Evolutionary conservation across 441 rosid species (phyloP).

Genomic region (Aleurites moluccanus): DNA sequence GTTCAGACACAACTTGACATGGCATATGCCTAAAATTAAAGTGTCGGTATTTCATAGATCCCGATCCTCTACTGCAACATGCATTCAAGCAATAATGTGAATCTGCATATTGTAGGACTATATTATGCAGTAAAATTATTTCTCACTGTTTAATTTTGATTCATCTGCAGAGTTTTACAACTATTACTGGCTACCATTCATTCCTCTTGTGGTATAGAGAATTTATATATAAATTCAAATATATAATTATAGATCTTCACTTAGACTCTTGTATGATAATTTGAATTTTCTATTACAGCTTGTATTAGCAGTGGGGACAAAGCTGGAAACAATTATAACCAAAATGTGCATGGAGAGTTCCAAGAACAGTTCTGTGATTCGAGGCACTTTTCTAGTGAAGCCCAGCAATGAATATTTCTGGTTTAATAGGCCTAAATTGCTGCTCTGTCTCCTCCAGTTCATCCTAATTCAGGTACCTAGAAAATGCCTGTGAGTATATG

Average conservation of each 20-base stretch:
- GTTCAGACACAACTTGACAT: too few relatives aligned
- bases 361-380: conserved; percentile 21
- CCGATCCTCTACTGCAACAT: too few relatives aligned
- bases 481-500: too few relatives aligned
- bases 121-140: background rate
- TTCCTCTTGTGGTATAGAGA: conserved; percentile 20
- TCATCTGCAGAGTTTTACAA: conserved; percentile 22
- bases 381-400: conserved; percentile 26
- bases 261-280: background rate
- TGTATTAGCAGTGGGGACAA: conserved; percentile 25
- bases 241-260: too few relatives aligned
- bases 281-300: conserved; percentile 8
- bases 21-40: too few relatives aligned
- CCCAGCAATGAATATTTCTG: conserved; percentile 29
- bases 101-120: too few relatives aligned
- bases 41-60: too few relatives aligned
- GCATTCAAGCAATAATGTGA: too few relatives aligned
- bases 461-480: conserved; percentile 30
- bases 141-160: conserved; percentile 7
- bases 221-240: background rate
- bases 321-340: conserved; percentile 32
- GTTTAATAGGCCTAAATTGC: conserved; percentile 30
- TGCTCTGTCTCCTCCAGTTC: conserved; percentile 32
- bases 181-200: conserved; percentile 29
- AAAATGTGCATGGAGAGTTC: conserved; percentile 26